phyloP scores from a whole-genome alignment of 2,329 filamentous ascomycete genomes.

The Trichothecium roseum region DNA sequence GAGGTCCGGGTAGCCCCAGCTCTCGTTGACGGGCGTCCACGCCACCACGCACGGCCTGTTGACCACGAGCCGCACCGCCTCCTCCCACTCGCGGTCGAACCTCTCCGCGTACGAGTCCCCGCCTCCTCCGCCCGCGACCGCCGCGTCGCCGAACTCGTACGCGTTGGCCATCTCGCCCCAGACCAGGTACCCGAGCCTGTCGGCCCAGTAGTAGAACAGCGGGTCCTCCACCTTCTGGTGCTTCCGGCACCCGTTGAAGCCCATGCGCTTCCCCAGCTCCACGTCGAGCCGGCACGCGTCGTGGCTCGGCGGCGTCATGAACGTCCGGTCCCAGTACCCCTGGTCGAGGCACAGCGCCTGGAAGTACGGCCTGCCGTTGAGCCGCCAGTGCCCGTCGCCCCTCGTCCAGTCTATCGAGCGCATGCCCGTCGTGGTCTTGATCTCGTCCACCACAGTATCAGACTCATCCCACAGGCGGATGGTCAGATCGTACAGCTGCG shows the following conservation, averaged over 20 bases:
- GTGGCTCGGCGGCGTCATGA: constrained; percentile 45
- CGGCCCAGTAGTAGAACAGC: constrained; percentile 50
- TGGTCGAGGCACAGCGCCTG: constrained; percentile 51
- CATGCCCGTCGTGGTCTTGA: constrained; percentile 51
- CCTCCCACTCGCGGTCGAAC: constrained; percentile 55
- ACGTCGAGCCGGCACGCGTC: constrained; percentile 40
- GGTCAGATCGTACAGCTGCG: constrained; percentile 43
- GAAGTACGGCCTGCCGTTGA: constrained; percentile 50
- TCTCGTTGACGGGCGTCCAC: constrained; percentile 57
- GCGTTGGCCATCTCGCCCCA: constrained; percentile 58
- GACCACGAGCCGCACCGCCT: constrained; percentile 51
- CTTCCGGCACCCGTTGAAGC: constrained; percentile 55
- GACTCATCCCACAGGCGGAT: constrained; percentile 38
- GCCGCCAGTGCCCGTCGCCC: constrained; percentile 46
- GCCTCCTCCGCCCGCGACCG: too few species aligned
- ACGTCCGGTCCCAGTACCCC: constrained; percentile 52
- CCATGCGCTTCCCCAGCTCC: constrained; percentile 46
- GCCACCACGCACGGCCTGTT: constrained; percentile 55
- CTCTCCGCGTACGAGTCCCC: constrained; percentile 47
- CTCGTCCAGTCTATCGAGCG: constrained; percentile 47
- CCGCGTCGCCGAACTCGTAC: constrained; percentile 48
- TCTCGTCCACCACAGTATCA: constrained; percentile 37
- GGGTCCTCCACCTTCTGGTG: constrained; percentile 57
- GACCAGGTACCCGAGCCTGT: constrained; percentile 49
- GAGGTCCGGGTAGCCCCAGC: constrained; percentile 53